Evolutionary conservation across 257 asterid genomes (phyloP).

Genomic region (Verbascum thapsus): DNA sequence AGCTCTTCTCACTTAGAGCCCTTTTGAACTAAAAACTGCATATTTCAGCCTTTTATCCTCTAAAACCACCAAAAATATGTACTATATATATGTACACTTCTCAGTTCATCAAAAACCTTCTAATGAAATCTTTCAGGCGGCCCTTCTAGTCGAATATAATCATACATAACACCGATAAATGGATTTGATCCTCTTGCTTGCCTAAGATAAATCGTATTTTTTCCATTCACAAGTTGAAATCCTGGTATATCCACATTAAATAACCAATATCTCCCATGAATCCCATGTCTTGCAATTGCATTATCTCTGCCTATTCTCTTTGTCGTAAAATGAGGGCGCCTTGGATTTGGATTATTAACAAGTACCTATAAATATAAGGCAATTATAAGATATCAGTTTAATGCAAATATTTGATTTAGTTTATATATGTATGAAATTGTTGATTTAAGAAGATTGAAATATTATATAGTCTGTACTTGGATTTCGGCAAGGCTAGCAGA

Average conservation of each 20-base stretch:
- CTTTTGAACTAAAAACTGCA: too few relatives aligned
- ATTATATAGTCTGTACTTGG: slow-evolving; percentile 35
- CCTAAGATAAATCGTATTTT: slow-evolving; percentile 43
- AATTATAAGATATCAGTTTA: too few relatives aligned
- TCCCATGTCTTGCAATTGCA: slow-evolving; percentile 74
- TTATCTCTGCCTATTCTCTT: slow-evolving; percentile 54
- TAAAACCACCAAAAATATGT: not conserved
- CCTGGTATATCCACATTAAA: slow-evolving; percentile 38
- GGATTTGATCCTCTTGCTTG: slow-evolving; percentile 43
- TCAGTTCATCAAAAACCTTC: not conserved
- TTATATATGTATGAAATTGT: too few relatives aligned
- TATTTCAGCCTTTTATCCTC: too few relatives aligned
- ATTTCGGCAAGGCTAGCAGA: slow-evolving; percentile 50
- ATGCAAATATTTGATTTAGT: too few relatives aligned
- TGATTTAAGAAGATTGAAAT: too few relatives aligned
- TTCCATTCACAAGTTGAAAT: slow-evolving; percentile 39
- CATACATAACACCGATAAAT: slow-evolving; percentile 59
- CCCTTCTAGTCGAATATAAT: slow-evolving; percentile 61
- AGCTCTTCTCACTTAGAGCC: too few relatives aligned
- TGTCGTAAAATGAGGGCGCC: slow-evolving; percentile 39
- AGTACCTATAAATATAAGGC: slow-evolving; percentile 40
- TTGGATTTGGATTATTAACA: slow-evolving; percentile 37
- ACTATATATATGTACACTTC: not conserved
- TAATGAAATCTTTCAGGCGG: slow-evolving; percentile 26
- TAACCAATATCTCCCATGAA: slow-evolving; percentile 55